Conservation (phyloP, 257 asterid genomes). For the Avicennia marina region DNA sequence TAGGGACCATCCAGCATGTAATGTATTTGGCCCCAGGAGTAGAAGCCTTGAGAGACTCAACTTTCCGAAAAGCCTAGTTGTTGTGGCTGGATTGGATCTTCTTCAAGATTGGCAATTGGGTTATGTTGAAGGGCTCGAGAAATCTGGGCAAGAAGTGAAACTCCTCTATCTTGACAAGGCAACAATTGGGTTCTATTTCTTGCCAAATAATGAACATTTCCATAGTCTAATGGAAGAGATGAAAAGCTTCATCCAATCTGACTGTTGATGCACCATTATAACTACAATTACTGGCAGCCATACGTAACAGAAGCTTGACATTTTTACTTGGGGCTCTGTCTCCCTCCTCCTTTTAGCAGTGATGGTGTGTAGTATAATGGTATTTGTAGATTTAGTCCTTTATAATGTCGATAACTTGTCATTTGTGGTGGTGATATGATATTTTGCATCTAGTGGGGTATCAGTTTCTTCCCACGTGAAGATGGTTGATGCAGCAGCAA, state of each 20-base stretch:
- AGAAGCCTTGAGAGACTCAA: constrained; percentile 21
- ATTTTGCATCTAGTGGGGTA: constrained; percentile 18
- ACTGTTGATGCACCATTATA: constrained; percentile 21
- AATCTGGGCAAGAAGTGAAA: constrained; percentile 39
- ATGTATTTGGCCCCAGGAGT: constrained; percentile 39
- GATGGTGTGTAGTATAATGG: constrained; percentile 34
- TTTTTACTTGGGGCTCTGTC: constrained; percentile 17
- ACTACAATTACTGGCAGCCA: constrained; percentile 20
- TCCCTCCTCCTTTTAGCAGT: constrained; percentile 15
- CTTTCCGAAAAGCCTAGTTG: constrained; percentile 46
- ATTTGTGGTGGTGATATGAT: constrained; percentile 26
- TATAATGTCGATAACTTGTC: constrained; percentile 23
- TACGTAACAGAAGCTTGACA: constrained; percentile 33
- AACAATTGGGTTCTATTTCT: constrained; percentile 50
- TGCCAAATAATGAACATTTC: constrained; percentile 52
- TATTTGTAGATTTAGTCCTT: constrained; percentile 35
- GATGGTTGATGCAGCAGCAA: too few relatives aligned
- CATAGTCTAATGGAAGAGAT: constrained; percentile 41
- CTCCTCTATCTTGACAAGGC: constrained; percentile 45
- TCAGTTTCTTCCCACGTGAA: constrained; percentile 4
- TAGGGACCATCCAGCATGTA: constrained; percentile 51
- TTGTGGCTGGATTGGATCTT: constrained; percentile 49
- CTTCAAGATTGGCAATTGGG: constrained; percentile 51
- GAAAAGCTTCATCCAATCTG: constrained; percentile 34
- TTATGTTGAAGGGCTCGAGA: constrained; percentile 43